Evolutionary conservation across 1,139 yeast species (phyloP), one percentile per base, ranked within the genome.

Genomic region (Starmera stellimalicola): DNA sequence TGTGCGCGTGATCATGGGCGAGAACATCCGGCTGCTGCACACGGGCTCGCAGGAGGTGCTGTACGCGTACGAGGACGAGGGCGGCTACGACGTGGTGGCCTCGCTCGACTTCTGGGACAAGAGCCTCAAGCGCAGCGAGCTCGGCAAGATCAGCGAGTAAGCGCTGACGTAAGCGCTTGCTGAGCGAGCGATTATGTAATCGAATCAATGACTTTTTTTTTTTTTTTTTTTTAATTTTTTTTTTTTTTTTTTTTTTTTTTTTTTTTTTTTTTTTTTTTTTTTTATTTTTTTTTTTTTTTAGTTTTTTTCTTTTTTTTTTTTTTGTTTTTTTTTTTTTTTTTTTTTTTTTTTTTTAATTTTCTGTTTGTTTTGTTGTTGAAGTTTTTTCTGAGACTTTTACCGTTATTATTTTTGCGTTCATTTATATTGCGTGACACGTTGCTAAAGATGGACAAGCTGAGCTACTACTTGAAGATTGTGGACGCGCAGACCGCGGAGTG

Each of bases 31-130:
- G 39, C 76, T 85, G 51, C 63, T 88, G 51, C 95, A 87, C 52
- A 80, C 87, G 36, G 83, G 84, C 39, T 91, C 94, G 33, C 94
- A 91, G 52, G 97, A 91, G 59, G 93, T 94, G 23, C 62, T 91
- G 58, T 91, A 87, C 57, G 96, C 87, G 1, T 85, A 88, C 53
- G 97, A 88, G 53, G 82, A 79, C 47, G 95, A 83, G 44, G 73
- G 74, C 40, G 97, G 97, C 3, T 77, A 73, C 48, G 97, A 91
- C 54, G 88, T 87, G 35, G 91, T 91, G 45, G 93, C 91, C 3
- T 78, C 93, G 32, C 67, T 91, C 41, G 96, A 88, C 60, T 91
- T 91, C 58, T 85, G 85, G 85, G 82, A 48, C 18, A 48, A 47
- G 35, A 41, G 45, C 2, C 36, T 34, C 6, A 42, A 40, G 16